phyloP scores from a whole-genome alignment of 2,329 filamentous ascomycete species.

The Thelonectria olida region DNA sequence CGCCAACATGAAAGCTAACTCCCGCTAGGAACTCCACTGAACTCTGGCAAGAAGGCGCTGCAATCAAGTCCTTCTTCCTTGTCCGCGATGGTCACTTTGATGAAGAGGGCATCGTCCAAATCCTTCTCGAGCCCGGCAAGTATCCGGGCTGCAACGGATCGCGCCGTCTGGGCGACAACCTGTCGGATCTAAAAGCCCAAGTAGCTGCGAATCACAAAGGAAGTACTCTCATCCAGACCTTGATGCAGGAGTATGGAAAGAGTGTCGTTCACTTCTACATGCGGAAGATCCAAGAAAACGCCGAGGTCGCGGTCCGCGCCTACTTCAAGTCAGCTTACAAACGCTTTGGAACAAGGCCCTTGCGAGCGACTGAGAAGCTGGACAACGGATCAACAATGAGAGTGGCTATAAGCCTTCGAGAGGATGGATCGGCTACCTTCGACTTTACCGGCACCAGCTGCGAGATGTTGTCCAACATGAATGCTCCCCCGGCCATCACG shows the following conservation, averaged over 20 bases:
- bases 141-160: conserved; percentile 57
- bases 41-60: conserved; percentile 65
- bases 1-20: neutral
- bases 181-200: conserved; percentile 86
- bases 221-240: conserved; percentile 71
- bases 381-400: conserved; percentile 77
- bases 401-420: conserved; percentile 71
- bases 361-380: conserved; percentile 76
- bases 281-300: conserved; percentile 81
- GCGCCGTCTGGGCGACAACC: conserved; percentile 79
- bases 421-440: conserved; percentile 73
- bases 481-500: conserved; percentile 46
- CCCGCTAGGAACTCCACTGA: conserved; percentile 59
- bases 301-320: conserved; percentile 76
- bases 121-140: conserved; percentile 53
- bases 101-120: conserved; percentile 65
- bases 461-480: conserved; percentile 46
- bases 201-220: conserved; percentile 87
- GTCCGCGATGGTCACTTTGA: conserved; percentile 34
- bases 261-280: conserved; percentile 84
- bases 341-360: neutral
- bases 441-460: conserved; percentile 48
- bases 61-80: conserved; percentile 53
- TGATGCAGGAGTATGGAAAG: conserved; percentile 82
- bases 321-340: conserved; percentile 66